Base-by-base conservation (phyloP, 208 protist genomes). In the Trypanosoma mega region DNA sequence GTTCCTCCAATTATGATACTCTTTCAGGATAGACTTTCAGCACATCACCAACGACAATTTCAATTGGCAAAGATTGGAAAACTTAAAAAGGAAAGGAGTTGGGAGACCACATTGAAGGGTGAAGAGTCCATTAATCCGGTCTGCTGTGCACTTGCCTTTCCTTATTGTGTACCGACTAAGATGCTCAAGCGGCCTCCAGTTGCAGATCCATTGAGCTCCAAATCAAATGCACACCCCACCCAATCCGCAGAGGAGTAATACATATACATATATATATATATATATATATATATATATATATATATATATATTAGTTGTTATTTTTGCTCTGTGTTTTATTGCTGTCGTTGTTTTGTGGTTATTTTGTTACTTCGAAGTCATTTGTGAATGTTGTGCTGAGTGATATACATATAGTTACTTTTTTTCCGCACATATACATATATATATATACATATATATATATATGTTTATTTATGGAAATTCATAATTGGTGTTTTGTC, bases 161-260 rank as follows among this genome's bases (percentile, higher is more conserved):
- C 90, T 20, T 96, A 96, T 56, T 96, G 90, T 56, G 80, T 96
- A 11, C 90, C 90, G 12, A 78, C 78, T 54, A 78, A 76, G 14
- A 82, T 91, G 82, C 50, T 80, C 27, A 69, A 82, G 58, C 82
- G 89, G 18, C 63, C 72, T 21, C 63, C 52, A 50, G 33, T 79
- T 7, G 72, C 68, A 11, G 86, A 95, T 55, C 89, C 85, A 27
- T 72, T 93, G 31, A 90, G 49, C 52, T 20, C 58, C n/a, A 76
- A 62, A 57, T 67, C 68, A 9, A 2, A 26, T 51, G 23, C 41
- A 43, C 60, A 56, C 16, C 30, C 14, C 2, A 18, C 23, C 16
- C 31, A 1, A 30, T 39, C 44, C 14, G 49, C 23, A n/a, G 57
- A 55, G 23, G 12, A 52, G 47, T 72, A 68, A 36, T 51, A 14